Evolutionary conservation across 1,284 basidiomycete genomes (phyloP).

Genomic region (Pulchroboletus neoregius): DNA sequence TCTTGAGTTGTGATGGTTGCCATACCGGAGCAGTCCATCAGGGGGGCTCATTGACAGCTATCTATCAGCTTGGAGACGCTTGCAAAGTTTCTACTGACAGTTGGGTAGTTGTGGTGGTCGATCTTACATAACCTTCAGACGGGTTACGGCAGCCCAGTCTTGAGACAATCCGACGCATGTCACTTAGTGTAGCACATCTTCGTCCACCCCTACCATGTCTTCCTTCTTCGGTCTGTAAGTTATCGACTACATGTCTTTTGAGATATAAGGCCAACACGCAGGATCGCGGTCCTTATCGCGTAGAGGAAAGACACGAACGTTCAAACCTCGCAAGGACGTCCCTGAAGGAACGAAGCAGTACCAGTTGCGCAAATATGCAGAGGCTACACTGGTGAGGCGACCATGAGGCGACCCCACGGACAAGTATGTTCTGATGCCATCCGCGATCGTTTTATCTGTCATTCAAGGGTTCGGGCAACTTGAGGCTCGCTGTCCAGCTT

Average conservation of each 20-base stretch:
- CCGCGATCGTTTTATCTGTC: constrained; percentile 9
- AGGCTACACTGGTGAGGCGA: constrained; percentile 81
- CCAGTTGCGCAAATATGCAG: constrained; percentile 94
- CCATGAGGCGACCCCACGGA: background rate
- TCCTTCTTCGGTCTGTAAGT: constrained; percentile 82
- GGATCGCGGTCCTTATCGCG: constrained; percentile 8
- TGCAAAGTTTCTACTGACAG: too few relatives aligned
- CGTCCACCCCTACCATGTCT: constrained; percentile 50
- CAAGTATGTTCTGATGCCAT: constrained; percentile 6
- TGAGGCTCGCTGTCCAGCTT: constrained; percentile 83
- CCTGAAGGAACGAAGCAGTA: constrained; percentile 97
- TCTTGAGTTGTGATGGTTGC: constrained; percentile 1
- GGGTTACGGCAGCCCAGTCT: too few relatives aligned
- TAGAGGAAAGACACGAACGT: constrained; percentile 89
- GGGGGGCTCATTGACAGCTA: too few relatives aligned
- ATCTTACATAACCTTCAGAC: constrained; percentile 3
- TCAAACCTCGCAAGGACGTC: constrained; percentile 93
- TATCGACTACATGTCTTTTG: background rate
- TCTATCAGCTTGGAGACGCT: too few relatives aligned
- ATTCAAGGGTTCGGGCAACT: constrained; percentile 85
- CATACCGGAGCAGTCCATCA: too few relatives aligned
- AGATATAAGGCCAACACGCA: constrained; percentile 10
- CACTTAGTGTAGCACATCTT: constrained; percentile 10
- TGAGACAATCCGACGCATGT: background rate
- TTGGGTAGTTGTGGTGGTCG: background rate